phyloP scores from a whole-genome alignment of 2,329 filamentous ascomycete species.

The Cladorrhinum sp. region DNA sequence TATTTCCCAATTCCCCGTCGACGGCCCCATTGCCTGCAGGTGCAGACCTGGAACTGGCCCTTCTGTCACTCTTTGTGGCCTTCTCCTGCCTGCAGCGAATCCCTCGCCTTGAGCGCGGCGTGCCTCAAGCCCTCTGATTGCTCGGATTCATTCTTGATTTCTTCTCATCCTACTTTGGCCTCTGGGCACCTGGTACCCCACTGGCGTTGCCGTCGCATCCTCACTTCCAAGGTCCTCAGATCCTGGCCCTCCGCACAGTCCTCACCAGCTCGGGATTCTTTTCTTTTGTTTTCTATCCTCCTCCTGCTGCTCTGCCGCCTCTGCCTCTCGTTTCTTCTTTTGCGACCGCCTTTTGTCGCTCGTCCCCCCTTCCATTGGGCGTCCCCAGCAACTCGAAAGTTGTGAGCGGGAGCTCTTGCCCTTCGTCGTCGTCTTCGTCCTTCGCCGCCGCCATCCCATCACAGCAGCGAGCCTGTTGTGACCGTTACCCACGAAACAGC shows the following conservation, averaged over 20 bases:
- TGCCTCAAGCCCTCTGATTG: slow-evolving; percentile 21
- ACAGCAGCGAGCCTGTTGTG: neutral
- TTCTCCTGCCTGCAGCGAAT: slow-evolving; percentile 17
- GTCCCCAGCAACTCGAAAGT: neutral
- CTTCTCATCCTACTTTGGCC: slow-evolving; percentile 17
- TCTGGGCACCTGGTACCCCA: neutral
- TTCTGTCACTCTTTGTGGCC: neutral
- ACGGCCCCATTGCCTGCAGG: slow-evolving; percentile 18
- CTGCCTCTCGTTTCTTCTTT: slow-evolving; percentile 10
- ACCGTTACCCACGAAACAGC: neutral
- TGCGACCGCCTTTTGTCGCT: slow-evolving; percentile 12
- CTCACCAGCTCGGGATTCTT: neutral
- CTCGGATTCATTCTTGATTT: slow-evolving; percentile 19
- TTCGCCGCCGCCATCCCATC: slow-evolving; percentile 4
- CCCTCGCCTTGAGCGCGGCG: slow-evolving; percentile 19
- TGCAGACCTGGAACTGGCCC: neutral
- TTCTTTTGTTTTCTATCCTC: slow-evolving; percentile 13
- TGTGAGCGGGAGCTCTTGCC: neutral
- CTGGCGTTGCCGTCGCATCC: neutral
- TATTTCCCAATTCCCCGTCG: slow-evolving; percentile 27
- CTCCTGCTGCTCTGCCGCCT: slow-evolving; percentile 1
- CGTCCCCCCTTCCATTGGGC: neutral
- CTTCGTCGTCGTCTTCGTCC: slow-evolving; percentile 1
- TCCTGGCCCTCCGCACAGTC: neutral
- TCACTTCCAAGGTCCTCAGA: neutral